These are phyloP conservation scores for Amphicarpaea edgeworthii DNA, from an alignment of 306 rosid genomes.

Conservation along the genomic window DNA sequence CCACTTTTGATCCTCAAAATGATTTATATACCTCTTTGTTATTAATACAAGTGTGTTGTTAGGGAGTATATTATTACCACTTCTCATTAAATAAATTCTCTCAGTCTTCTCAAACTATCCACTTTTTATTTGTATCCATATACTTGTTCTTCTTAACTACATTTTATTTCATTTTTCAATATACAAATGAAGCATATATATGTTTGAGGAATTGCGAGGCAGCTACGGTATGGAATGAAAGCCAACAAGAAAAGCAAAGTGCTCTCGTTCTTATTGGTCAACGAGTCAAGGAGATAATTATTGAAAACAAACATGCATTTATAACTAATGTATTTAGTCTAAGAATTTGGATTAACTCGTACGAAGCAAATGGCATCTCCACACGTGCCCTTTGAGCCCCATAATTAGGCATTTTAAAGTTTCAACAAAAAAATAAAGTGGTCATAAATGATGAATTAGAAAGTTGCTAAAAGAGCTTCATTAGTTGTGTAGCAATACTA, in stretches of 20 bases:
- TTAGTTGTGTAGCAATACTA: neutral
- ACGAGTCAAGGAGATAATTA: constrained; percentile 13
- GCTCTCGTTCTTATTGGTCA: neutral
- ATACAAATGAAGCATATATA: neutral
- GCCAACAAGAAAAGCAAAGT: neutral
- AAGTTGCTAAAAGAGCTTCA: neutral
- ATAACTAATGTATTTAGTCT: neutral
- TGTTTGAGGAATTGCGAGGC: neutral
- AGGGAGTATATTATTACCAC: too few relatives aligned
- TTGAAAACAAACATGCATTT: neutral
- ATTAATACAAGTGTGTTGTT: too few relatives aligned
- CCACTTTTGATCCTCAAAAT: too few relatives aligned
- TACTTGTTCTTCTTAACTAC: too few relatives aligned
- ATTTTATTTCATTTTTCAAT: neutral
- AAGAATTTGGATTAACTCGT: neutral
- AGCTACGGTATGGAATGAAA: neutral
- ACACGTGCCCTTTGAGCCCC: neutral
- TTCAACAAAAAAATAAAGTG: constrained; percentile 1
- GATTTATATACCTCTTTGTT: too few relatives aligned
- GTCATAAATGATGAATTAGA: neutral
- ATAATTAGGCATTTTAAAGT: neutral
- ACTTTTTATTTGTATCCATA: too few relatives aligned
- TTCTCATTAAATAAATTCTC: too few relatives aligned
- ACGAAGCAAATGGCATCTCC: neutral
- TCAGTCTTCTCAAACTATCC: too few relatives aligned